A percentile compares a stretch with the other conserved stretches of the same genome.
phyloP scores from a whole-genome alignment of 2,329 filamentous ascomycete species.

The Aureobasidium lini region DNA sequence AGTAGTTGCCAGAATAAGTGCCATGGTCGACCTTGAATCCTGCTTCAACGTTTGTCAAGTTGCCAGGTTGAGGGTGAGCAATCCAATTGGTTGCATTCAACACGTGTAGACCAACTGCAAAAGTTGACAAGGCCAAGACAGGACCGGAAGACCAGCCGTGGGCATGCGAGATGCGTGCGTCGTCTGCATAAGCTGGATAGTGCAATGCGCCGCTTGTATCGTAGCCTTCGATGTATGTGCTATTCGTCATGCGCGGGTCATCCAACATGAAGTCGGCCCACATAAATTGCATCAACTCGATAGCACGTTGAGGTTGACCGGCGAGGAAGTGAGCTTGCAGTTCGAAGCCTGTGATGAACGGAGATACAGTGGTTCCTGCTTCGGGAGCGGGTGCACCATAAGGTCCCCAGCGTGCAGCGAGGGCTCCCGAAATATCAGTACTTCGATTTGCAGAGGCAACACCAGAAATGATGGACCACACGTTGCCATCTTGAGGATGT shows the following conservation, averaged over 20 bases:
- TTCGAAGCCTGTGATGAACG: conserved; percentile 43
- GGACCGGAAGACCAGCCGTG: conserved; percentile 47
- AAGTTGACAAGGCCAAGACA: conserved; percentile 36
- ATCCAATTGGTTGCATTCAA: conserved; percentile 22
- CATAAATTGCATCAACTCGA: conserved; percentile 39
- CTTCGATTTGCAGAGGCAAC: conserved; percentile 26
- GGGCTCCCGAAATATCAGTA: conserved; percentile 26
- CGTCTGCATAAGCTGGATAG: conserved; percentile 44
- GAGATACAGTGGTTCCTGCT: conserved; percentile 40
- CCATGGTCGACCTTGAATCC: conserved; percentile 10
- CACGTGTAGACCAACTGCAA: conserved; percentile 36
- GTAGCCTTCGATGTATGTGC: conserved; percentile 47
- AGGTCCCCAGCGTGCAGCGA: conserved; percentile 32
- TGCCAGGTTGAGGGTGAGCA: conserved; percentile 14
- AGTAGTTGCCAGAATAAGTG: conserved; percentile 6
- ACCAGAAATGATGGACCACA: conserved; percentile 35
- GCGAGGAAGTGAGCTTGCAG: conserved; percentile 39
- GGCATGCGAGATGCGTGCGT: conserved; percentile 41
- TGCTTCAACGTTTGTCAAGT: conserved; percentile 11
- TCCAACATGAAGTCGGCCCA: conserved; percentile 51
- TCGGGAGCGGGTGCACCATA: conserved; percentile 43
- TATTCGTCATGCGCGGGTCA: conserved; percentile 46
- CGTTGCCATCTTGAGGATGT: conserved; percentile 40
- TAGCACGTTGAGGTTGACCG: conserved; percentile 30
- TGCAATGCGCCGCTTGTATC: conserved; percentile 38